phyloP scores from a whole-genome alignment of 768 basidiomycete species.

The Symmetrospora coprosmae region DNA sequence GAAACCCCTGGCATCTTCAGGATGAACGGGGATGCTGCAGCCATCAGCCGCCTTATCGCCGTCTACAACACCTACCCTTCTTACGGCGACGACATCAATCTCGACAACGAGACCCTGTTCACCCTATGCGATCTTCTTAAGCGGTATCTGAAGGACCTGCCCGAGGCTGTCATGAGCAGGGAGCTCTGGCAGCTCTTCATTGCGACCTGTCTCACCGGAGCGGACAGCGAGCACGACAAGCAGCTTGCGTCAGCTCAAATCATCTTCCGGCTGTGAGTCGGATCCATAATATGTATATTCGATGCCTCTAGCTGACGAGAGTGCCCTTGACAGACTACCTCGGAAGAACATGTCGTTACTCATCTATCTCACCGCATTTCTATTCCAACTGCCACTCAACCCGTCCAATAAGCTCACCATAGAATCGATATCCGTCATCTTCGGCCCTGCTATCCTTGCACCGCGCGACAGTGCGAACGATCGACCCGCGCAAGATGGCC shows the following conservation, averaged over 20 bases:
- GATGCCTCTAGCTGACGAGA: background rate
- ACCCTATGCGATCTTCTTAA: constrained; percentile 34
- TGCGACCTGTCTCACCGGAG: constrained; percentile 39
- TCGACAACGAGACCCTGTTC: background rate
- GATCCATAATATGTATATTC: no score
- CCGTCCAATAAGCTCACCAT: constrained; percentile 45
- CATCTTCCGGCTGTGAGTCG: constrained; percentile 42
- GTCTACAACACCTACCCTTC: constrained; percentile 37
- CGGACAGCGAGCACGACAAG: constrained; percentile 36
- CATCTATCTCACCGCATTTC: constrained; percentile 43
- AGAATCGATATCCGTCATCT: constrained; percentile 42
- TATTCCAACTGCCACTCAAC: constrained; percentile 45
- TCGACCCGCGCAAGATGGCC: constrained; percentile 1
- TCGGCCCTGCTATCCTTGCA: constrained; percentile 41
- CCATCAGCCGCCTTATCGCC: constrained; percentile 39
- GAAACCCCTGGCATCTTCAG: constrained; percentile 43
- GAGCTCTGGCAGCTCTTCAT: constrained; percentile 42
- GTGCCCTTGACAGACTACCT: constrained; percentile 35
- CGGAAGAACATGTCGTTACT: constrained; percentile 40
- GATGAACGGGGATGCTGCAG: constrained; percentile 40
- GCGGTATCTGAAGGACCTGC: constrained; percentile 43
- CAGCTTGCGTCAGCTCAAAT: constrained; percentile 42
- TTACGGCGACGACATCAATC: constrained; percentile 12
- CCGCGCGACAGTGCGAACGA: background rate
- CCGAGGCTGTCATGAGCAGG: constrained; percentile 42